Base-by-base conservation (phyloP, 371 early-diverging fungal species). In the Mortierella sp. region DNA sequence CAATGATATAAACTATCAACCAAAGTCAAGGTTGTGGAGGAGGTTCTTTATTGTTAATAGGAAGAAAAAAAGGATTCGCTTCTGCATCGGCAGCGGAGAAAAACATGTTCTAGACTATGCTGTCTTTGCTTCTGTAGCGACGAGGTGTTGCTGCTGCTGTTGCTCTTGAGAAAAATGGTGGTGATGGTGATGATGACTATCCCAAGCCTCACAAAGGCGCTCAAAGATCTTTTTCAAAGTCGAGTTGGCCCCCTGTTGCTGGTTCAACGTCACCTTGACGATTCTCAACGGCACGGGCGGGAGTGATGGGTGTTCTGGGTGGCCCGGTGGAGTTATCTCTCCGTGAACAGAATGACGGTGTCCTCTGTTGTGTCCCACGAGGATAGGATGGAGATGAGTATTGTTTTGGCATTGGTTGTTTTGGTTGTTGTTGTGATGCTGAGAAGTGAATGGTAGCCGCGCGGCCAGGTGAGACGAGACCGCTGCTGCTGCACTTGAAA, bases 191-290 rank as follows among this genome's bases (percentile, higher is more conserved):
- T 39, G 66, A 43, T 22, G 66, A 41, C 5, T 63, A 45, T 83
- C 84, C 84, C 84, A 83, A 1, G 68, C 73, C 3, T 69, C 71
- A 19, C 73, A 72, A 24, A 83, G 58, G 0, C 68, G 65, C n/a
- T 73, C 79, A 43, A 71, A 74, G 26, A 83, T 78, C 76, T 75
- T 74, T 24, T 64, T 71, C 40, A 83, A 58, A 0, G 84, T 83
- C 45, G 84, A 83, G 52, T 83, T 83, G 63, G 83, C 83, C 0
- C 83, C 83, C 43, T 78, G 83, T 31, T 78, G 84, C 31, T 83
- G 84, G 47, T 83, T 72, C 45, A 79, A 22, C 6, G 84, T 83
- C 64, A 83, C 79, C 31, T 79, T 83, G 34, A 83, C 84, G 0
- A 72, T 45, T 40, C 31, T 29, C 22, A 55, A 41, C 34, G 52